Conservation (phyloP, 441 rosid genomes). For the Corymbia calophylla region DNA sequence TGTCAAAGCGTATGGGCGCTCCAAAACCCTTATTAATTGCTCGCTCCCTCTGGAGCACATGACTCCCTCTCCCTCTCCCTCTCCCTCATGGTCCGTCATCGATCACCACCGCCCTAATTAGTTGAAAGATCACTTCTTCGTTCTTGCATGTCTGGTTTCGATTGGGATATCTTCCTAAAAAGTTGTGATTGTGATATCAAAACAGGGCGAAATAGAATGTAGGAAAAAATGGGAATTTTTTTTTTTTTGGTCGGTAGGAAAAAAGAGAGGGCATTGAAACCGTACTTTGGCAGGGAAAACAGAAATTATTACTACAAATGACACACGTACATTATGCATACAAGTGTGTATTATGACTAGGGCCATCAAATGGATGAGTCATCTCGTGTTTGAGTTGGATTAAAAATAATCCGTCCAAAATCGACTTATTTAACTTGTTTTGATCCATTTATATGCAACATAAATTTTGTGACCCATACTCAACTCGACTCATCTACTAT, state of each 20-base stretch:
- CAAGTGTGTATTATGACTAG: not conserved
- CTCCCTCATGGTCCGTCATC: not conserved
- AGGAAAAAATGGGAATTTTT: no score
- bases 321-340: not conserved
- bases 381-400: no score
- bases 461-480: no score
- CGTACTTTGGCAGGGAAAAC: not conserved
- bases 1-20: constrained; percentile 4
- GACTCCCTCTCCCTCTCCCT: not conserved
- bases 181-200: not conserved
- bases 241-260: no score
- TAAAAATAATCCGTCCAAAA: no score
- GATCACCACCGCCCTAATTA: not conserved
- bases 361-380: no score
- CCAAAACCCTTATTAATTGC: constrained; percentile 20
- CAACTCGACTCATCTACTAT: no score
- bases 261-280: not conserved
- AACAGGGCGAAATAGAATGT: not conserved
- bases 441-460: no score
- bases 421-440: no score
- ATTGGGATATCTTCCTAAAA: not conserved
- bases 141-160: not conserved
- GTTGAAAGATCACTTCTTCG: not conserved
- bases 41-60: not conserved
- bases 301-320: not conserved